phyloP scores from a whole-genome alignment of 202 grass and related monocot species.

The Brachypodium distachyon region DNA sequence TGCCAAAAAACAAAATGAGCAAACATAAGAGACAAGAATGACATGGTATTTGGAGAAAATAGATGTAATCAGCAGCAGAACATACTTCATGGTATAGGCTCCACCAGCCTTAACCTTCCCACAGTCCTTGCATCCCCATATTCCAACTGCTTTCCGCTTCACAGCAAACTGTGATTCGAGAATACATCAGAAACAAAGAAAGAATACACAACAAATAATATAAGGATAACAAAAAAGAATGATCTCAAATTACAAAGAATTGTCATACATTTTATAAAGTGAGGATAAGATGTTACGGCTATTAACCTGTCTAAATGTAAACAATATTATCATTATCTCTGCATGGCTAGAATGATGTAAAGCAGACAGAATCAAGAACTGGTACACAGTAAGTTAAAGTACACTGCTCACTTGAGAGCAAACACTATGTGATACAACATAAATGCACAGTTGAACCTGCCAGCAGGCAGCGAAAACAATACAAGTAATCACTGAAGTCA shows the following conservation, averaged over 20 bases:
- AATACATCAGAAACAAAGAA: background rate
- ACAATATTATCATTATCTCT: background rate
- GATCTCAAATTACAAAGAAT: background rate
- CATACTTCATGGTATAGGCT: conserved; percentile 76
- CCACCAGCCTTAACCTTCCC: conserved; percentile 81
- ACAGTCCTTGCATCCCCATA: conserved; percentile 85
- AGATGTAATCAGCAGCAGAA: background rate
- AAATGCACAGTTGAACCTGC: background rate
- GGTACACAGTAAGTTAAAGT: too few relatives aligned
- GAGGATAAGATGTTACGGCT: background rate
- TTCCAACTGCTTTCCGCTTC: conserved; percentile 79
- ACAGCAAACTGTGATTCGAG: conserved; percentile 46
- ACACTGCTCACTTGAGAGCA: too few relatives aligned
- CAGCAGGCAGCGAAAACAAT: background rate
- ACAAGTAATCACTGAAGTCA: background rate
- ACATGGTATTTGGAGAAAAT: background rate
- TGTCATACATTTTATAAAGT: background rate
- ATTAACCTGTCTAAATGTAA: background rate
- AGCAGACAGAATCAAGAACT: background rate
- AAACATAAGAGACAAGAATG: background rate
- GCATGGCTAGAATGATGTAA: background rate
- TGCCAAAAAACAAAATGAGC: background rate
- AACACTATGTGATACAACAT: background rate
- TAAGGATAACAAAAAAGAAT: background rate
- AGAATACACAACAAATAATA: background rate